Conservation (phyloP, 768 basidiomycete genomes). For the Lentinula sp. region DNA sequence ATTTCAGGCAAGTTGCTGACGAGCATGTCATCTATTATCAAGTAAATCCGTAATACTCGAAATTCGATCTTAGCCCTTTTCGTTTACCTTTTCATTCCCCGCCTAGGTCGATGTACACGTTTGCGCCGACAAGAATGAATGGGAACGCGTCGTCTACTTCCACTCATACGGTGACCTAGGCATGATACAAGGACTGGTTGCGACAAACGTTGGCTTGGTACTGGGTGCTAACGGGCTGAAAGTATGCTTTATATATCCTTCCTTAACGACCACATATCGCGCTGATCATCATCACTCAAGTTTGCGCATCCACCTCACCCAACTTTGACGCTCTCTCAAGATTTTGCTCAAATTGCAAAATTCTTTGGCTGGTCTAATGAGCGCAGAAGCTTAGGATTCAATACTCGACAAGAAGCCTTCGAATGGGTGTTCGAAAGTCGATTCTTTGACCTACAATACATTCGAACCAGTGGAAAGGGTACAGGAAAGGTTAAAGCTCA, state of each 20-base stretch:
- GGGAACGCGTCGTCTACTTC: constrained; percentile 46
- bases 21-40: constrained; percentile 33
- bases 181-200: constrained; percentile 59
- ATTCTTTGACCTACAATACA: constrained; percentile 41
- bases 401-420: constrained; percentile 46
- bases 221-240: constrained; percentile 53
- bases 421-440: constrained; percentile 49
- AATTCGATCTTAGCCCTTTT: no score
- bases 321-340: constrained; percentile 43
- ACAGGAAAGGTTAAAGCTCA: constrained; percentile 36
- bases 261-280: not conserved
- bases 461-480: constrained; percentile 28
- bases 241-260: constrained; percentile 24
- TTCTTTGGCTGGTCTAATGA: constrained; percentile 57
- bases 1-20: constrained; percentile 15
- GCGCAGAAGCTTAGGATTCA: constrained; percentile 47
- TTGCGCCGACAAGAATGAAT: constrained; percentile 43
- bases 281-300: constrained; percentile 14
- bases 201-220: constrained; percentile 41
- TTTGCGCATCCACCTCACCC: constrained; percentile 34
- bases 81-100: not conserved
- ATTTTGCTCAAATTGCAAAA: constrained; percentile 40
- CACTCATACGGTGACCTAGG: constrained; percentile 68
- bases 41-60: constrained; percentile 14
- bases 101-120: constrained; percentile 59